phyloP scores from a whole-genome alignment of 1,139 yeast species.

The Geotrichum bryndzae region DNA sequence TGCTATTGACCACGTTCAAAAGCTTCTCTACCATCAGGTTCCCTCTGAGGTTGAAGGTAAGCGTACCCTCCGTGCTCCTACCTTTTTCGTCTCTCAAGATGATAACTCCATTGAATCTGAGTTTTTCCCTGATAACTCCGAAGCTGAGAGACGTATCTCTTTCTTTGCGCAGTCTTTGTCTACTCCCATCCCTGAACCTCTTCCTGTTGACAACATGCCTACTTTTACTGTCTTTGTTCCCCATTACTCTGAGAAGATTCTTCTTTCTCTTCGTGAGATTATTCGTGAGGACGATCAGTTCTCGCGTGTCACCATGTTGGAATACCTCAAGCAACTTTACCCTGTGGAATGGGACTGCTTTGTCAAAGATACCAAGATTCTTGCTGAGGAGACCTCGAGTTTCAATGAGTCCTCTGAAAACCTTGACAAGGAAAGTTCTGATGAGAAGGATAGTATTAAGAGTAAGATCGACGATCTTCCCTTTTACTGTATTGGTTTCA shows the following conservation, averaged over 20 bases:
- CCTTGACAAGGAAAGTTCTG: slow-evolving; percentile 48
- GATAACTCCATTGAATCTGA: slow-evolving; percentile 92
- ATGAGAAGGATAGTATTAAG: slow-evolving; percentile 61
- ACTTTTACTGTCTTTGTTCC: slow-evolving; percentile 97
- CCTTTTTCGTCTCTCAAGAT: slow-evolving; percentile 96
- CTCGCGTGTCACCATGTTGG: slow-evolving; percentile 92
- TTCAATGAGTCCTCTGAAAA: slow-evolving; percentile 29
- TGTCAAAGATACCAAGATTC: slow-evolving; percentile 94
- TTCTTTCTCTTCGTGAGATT: slow-evolving; percentile 90
- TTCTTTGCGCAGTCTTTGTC: slow-evolving; percentile 98
- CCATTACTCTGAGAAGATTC: slow-evolving; percentile 94
- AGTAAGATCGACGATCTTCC: slow-evolving; percentile 95
- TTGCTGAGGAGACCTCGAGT: slow-evolving; percentile 72
- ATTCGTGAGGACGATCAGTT: slow-evolving; percentile 98
- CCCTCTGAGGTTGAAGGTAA: slow-evolving; percentile 92
- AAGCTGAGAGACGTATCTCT: slow-evolving; percentile 98
- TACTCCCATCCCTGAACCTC: slow-evolving; percentile 96
- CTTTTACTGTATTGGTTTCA: slow-evolving; percentile 98
- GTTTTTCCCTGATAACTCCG: slow-evolving; percentile 93
- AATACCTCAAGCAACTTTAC: slow-evolving; percentile 93
- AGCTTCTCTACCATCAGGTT: slow-evolving; percentile 92
- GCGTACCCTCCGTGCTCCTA: slow-evolving; percentile 97
- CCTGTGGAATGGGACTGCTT: slow-evolving; percentile 99
- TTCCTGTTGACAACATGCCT: slow-evolving; percentile 99
- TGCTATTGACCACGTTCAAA: slow-evolving; percentile 97